Base-by-base conservation (phyloP, 2,329 filamentous ascomycete genomes). In the Fusarium mexicanum region DNA sequence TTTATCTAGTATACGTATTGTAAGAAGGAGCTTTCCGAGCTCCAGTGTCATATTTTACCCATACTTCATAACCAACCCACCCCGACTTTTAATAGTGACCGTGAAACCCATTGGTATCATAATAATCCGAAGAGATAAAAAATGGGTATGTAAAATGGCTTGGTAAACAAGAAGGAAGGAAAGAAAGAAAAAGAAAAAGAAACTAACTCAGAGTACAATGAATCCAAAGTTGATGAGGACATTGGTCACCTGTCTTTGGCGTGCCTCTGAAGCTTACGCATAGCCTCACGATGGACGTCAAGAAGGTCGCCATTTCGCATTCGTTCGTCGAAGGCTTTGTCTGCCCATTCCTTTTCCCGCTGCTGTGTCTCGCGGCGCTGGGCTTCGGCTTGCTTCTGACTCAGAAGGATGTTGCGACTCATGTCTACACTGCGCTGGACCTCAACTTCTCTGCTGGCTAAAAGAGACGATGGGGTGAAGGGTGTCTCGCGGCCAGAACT, bases 291-390 rank as follows among this genome's bases (percentile, higher is more conserved):
- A 81, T 98, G 95, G 29, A 91, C 88, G 51, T 93, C 92, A 59
- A 93, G 86, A 85, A 97, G 89, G 72, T 93, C 90, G 0, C 92
- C 91, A 22, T 89, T 91, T 61, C 94, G 87, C 93, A 97, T 96
- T 73, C 90, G 88, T 80, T 92, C 90, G 73, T 94, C 92, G 77
- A 94, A 91, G 43, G 87, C 87, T 57, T 88, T 88, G 20, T 93
- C 90, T 11, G 87, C 85, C 61, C 88, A 85, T 72, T 90, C 87
- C 73, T 87, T 88, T 55, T 88, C 89, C 47, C 86, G 83, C 63
- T 87, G 86, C 75, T 91, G 88, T 77, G 87, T 85, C 79, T 92
- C 89, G 60, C 87, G 87, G 59, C 87, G 86, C 78, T 89, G 86
- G 60, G 90, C 87, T 78, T 90, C 90, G 37, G 90, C 89, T 73